phyloP scores from a whole-genome alignment of 2,329 filamentous ascomycete genomes.

The Rutstroemia sp. region DNA sequence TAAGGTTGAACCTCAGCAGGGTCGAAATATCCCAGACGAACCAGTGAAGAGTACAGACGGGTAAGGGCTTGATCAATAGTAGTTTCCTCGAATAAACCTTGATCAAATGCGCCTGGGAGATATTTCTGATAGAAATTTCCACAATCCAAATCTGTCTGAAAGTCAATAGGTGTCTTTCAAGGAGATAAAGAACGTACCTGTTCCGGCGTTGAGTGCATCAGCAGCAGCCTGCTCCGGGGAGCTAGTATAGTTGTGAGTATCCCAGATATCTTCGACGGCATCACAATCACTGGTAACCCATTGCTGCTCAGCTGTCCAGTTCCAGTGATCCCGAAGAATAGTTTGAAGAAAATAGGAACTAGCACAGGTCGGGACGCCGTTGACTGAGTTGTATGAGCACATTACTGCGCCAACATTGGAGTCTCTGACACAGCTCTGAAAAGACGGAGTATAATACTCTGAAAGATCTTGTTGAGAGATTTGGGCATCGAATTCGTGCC shows the following conservation, averaged over 20 bases:
- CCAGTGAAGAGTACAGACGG: conserved; percentile 46
- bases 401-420: conserved; percentile 51
- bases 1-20: conserved; percentile 38
- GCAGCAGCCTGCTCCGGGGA: conserved; percentile 14
- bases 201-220: conserved; percentile 16
- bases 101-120: conserved; percentile 17
- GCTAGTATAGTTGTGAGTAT: conserved; percentile 31
- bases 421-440: conserved; percentile 55
- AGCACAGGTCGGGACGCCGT: conserved; percentile 58
- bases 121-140: conserved; percentile 14
- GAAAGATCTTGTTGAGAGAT: conserved; percentile 55
- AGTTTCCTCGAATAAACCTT: conserved; percentile 37
- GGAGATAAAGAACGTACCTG: not conserved
- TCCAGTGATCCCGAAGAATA: conserved; percentile 58
- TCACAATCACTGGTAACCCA: conserved; percentile 46
- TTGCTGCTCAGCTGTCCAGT: conserved; percentile 52
- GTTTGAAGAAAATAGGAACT: conserved; percentile 54
- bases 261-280: conserved; percentile 47
- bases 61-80: conserved; percentile 42
- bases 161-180: too few species aligned
- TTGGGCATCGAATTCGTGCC: conserved; percentile 44
- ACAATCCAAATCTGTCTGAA: conserved; percentile 17
- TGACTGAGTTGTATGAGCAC: conserved; percentile 58
- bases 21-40: conserved; percentile 53
- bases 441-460: conserved; percentile 62